Conservation (phyloP, 345 rosid genomes). For the Gossypium turneri region DNA sequence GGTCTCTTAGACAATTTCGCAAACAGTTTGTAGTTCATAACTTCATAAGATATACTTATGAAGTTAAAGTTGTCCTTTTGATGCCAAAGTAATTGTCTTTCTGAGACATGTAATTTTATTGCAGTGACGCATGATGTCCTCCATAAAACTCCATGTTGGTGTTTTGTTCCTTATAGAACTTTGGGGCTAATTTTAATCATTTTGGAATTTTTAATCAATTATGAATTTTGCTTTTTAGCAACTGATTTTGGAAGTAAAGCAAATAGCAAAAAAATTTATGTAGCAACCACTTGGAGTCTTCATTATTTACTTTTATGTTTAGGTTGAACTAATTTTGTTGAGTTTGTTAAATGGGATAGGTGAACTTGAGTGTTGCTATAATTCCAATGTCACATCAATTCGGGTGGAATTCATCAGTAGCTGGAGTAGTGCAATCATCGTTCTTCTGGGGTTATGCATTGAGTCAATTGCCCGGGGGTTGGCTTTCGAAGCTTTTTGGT, state of each 20-base stretch:
- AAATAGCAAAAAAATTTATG: neutral
- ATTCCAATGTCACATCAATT: constrained; percentile 96
- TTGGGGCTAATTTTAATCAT: neutral
- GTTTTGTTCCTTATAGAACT: neutral
- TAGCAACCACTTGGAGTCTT: too few species aligned
- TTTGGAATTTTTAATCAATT: neutral
- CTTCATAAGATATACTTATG: neutral
- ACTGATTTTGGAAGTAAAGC: neutral
- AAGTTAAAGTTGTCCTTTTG: neutral
- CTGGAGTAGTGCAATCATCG: constrained; percentile 89
- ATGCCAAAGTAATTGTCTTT: neutral
- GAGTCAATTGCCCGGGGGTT: constrained; percentile 94
- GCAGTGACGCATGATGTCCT: neutral
- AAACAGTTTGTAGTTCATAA: neutral
- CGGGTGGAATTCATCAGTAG: constrained; percentile 82
- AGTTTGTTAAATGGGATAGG: constrained; percentile 41
- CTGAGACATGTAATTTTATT: too few species aligned
- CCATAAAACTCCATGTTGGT: neutral
- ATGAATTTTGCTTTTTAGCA: neutral
- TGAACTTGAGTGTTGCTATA: constrained; percentile 90
- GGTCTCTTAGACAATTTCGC: constrained; percentile 10
- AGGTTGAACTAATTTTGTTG: neutral
- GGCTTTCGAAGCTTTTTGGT: constrained; percentile 88
- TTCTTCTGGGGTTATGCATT: constrained; percentile 97
- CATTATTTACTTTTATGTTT: neutral